Percentiles rank a stretch among this genome's conserved stretches.
These are phyloP conservation scores for Penicillium brevicompactum DNA, from an alignment of 2,329 filamentous ascomycete species.

Conservation along the genomic window DNA sequence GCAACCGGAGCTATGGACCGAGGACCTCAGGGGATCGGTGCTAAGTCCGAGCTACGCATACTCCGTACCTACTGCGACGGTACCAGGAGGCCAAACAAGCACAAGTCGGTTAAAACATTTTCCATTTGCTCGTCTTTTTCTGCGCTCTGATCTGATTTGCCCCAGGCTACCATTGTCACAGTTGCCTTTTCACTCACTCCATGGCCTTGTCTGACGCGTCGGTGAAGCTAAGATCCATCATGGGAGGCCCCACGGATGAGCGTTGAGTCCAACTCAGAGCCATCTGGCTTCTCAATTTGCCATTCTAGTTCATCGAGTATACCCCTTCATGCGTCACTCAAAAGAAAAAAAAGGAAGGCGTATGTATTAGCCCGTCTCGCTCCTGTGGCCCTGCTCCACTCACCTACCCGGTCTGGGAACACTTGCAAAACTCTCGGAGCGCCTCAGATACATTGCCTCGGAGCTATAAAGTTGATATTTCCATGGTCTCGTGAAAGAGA, in stretches of 20 bases:
- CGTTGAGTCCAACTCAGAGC: neutral
- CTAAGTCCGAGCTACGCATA: neutral
- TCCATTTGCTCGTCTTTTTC: neutral
- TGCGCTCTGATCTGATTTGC: too few species aligned
- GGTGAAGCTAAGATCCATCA: neutral
- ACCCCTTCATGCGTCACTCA: neutral
- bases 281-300: neutral
- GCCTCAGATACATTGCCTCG: neutral
- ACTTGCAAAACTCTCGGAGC: neutral
- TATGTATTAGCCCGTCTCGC: neutral
- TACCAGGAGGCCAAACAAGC: neutral
- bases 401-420: neutral
- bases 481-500: neutral
- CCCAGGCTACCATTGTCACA: too few species aligned
- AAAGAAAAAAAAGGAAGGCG: neutral
- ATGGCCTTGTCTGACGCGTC: neutral
- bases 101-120: neutral
- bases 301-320: neutral
- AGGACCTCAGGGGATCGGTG: neutral
- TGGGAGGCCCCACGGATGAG: neutral
- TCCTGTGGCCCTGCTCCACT: neutral
- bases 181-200: neutral
- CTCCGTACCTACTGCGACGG: neutral
- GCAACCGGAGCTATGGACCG: neutral
- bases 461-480: neutral